Base-by-base conservation (phyloP, 1,139 yeast species). In the Blastobotrys serpentis region DNA sequence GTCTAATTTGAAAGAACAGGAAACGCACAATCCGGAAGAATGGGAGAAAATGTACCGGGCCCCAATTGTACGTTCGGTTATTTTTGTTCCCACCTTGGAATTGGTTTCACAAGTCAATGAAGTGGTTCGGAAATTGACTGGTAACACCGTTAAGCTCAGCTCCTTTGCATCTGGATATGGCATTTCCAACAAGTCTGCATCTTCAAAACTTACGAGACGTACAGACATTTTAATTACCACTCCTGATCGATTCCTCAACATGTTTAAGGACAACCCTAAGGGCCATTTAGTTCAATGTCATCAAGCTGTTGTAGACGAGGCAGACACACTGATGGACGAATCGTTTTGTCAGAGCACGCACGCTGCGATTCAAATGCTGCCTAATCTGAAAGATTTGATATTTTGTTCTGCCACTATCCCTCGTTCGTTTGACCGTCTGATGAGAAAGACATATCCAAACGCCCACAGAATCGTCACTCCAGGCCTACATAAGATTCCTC, bases 341-440 rank as follows among this genome's bases (percentile, higher is more conserved):
- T 84, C 95, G 0, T 90, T 92, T 78, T 69, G 82, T 13, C 77
- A 77, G 32, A 83, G 82, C 51, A 87, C 96, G 0, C 76, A 80
- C 55, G 66, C 73, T 4, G 76, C 80, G 0, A 67, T 89, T 29
- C 73, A 72, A 41, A 66, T 70, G 46, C 75, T 86, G 65, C 72
- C 76, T 2, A 76, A 78, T 51, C 70, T 85, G 36, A 72, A 73
- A 45, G 86, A 86, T 55, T 68, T 88, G 30, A 74, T 89, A 1
- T 79, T 92, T 56, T 87, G 94, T 53, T 84, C 96, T 1, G 98
- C 98, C 0, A 92, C 98, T 0, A 84, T 92, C 39, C 95, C 98
- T 0, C 77, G 79, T 33, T 82, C 79, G 49, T 87, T 90, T 62
- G 84, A 84, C 51, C 77, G 77, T 49, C 77, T 85, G 1, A 70